phyloP scores from a whole-genome alignment of 768 basidiomycete species.

The Lentinula aciculospora region DNA sequence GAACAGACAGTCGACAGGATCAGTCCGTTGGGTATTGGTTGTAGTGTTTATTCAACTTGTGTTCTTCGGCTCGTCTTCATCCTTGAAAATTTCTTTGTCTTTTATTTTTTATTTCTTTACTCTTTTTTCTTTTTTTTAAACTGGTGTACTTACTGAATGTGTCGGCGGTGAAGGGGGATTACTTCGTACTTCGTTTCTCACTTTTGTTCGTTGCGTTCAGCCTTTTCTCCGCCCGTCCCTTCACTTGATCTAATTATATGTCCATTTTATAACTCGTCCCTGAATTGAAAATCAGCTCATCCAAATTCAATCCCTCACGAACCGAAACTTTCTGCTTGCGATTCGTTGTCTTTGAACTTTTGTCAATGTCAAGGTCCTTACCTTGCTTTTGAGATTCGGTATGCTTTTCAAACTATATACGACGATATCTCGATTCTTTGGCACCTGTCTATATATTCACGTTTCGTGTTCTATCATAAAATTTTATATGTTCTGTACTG shows the following conservation, averaged over 20 bases:
- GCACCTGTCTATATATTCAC: background rate
- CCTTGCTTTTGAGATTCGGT: no score
- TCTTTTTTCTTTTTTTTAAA: background rate
- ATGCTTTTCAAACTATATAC: background rate
- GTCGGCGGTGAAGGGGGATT: background rate
- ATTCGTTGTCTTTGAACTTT: background rate
- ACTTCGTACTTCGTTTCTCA: background rate
- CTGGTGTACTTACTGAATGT: background rate
- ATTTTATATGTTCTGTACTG: background rate
- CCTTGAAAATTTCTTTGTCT: conserved; percentile 22
- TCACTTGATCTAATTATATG: conserved; percentile 2
- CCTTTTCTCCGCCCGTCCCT: background rate
- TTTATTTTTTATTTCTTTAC: conserved; percentile 23
- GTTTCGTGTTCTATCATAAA: background rate
- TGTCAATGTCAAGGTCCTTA: background rate
- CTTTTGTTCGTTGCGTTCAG: background rate
- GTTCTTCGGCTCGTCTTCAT: conserved; percentile 5
- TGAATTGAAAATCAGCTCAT: background rate
- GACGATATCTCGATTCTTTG: background rate
- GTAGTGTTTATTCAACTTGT: conserved; percentile 39
- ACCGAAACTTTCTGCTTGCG: background rate
- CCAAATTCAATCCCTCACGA: background rate
- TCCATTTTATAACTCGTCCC: background rate
- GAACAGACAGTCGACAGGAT: conserved; percentile 12
- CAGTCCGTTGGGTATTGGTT: conserved; percentile 57